Evolutionary conservation across 306 rosid species (phyloP).

Genomic region (Cicer arietinum): DNA sequence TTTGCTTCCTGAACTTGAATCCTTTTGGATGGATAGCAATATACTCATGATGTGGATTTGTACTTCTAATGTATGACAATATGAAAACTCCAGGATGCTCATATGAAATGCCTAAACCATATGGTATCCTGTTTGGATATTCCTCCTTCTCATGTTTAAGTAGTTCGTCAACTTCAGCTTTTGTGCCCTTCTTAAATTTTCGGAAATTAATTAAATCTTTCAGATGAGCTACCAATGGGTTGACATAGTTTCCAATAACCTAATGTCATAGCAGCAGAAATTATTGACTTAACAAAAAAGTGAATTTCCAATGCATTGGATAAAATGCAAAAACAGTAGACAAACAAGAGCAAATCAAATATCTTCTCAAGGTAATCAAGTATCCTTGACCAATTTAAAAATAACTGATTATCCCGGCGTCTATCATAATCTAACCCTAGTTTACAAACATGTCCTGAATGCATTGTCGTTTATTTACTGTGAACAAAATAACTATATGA

Average conservation of each 20-base stretch:
- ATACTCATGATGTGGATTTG: constrained; percentile 54
- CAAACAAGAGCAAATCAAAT: constrained; percentile 18
- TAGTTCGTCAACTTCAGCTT: constrained; percentile 53
- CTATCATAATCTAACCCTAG: constrained; percentile 10
- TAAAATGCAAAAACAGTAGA: constrained; percentile 23
- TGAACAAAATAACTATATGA: neutral
- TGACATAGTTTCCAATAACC: constrained; percentile 53
- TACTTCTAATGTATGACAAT: constrained; percentile 54
- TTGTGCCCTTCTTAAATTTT: constrained; percentile 58
- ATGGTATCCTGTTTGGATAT: constrained; percentile 53
- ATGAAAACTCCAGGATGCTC: constrained; percentile 60
- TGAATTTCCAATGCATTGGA: constrained; percentile 23
- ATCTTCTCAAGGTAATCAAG: constrained; percentile 33
- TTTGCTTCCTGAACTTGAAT: constrained; percentile 60
- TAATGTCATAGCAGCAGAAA: constrained; percentile 29
- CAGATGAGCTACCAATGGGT: constrained; percentile 55
- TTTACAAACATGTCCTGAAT: constrained; percentile 23
- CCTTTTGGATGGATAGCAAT: constrained; percentile 58
- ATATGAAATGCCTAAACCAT: constrained; percentile 53
- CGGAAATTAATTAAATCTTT: constrained; percentile 47
- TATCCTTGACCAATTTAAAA: constrained; percentile 9
- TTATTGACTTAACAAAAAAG: constrained; percentile 20
- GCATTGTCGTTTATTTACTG: constrained; percentile 4
- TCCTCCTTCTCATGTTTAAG: constrained; percentile 53
- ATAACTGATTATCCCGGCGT: neutral